Evolutionary conservation across 2,329 filamentous ascomycete species (phyloP).

Genomic region (Exophiala sp.): DNA sequence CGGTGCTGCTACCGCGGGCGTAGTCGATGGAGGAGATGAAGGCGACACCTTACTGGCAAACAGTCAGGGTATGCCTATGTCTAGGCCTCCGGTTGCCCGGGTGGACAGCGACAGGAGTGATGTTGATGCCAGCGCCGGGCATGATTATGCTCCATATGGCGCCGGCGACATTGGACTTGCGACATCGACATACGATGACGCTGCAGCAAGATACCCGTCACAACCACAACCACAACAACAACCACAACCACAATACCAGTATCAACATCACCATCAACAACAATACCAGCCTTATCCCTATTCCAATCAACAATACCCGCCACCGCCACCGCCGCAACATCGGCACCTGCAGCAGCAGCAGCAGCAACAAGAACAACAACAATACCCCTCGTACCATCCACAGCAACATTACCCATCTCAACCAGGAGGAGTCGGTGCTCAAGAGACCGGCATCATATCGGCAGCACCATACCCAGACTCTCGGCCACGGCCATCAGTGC

Average conservation of each 20-base stretch:
- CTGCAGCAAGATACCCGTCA: neutral
- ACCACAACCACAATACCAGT: neutral
- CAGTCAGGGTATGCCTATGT: conserved; percentile 35
- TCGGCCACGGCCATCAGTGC: neutral
- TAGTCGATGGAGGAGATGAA: conserved; percentile 32
- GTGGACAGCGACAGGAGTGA: conserved; percentile 5
- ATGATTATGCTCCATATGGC: conserved; percentile 6
- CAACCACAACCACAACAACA: neutral
- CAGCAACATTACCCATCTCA: neutral
- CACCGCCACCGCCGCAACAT: neutral
- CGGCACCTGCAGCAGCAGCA: neutral
- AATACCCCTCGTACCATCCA: neutral
- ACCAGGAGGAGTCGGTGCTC: neutral
- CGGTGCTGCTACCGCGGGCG: neutral
- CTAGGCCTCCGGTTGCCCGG: conserved; percentile 5
- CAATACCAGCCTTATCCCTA: conserved; percentile 4
- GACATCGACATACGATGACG: conserved; percentile 17
- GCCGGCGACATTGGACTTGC: conserved; percentile 25
- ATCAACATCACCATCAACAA: conserved; percentile 1
- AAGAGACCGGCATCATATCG: conserved; percentile 8
- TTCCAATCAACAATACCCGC: conserved; percentile 10
- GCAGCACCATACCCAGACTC: conserved; percentile 9
- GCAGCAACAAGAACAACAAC: conserved; percentile 1
- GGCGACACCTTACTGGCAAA: conserved; percentile 37
- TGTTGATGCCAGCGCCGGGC: neutral